phyloP scores from a whole-genome alignment of 257 asterid genomes.

The Capsicum rhomboideum region DNA sequence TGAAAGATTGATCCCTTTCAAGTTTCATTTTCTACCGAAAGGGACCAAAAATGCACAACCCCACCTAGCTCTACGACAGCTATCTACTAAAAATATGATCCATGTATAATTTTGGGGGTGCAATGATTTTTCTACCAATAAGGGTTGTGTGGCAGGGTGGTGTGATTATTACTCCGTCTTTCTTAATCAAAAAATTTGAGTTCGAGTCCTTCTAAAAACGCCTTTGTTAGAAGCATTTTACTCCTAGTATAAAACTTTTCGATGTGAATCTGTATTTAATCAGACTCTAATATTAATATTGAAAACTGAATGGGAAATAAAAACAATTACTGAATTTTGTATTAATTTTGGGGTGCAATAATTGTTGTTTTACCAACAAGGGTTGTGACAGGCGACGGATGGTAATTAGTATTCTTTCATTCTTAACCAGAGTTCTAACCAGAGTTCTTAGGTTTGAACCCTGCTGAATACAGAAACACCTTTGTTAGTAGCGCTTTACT shows the following conservation, averaged over 20 bases:
- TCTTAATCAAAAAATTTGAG: no score
- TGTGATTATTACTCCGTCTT: no score
- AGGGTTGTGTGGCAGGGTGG: no score
- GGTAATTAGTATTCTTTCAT: slow-evolving; percentile 9
- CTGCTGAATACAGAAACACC: no score
- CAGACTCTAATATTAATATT: no score
- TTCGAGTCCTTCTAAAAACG: no score
- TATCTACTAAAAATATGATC: slow-evolving; percentile 34
- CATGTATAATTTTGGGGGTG: slow-evolving; percentile 21
- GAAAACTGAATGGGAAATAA: no score
- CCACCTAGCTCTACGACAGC: slow-evolving; percentile 46
- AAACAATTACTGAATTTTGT: no score
- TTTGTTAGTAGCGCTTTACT: background rate
- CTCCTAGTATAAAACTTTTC: no score
- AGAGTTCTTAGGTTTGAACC: background rate
- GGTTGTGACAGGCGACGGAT: fast-evolving
- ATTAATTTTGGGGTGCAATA: slow-evolving; percentile 30
- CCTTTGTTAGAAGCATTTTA: no score
- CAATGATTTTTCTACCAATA: slow-evolving; percentile 32
- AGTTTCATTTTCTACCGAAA: slow-evolving; percentile 20
- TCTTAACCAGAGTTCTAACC: no score
- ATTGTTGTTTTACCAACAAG: slow-evolving; percentile 27
- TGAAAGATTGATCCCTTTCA: slow-evolving; percentile 15
- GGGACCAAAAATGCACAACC: slow-evolving; percentile 32
- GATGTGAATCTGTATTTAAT: no score